Base-by-base conservation (phyloP, 257 asterid species). In the Striga asiatica region DNA sequence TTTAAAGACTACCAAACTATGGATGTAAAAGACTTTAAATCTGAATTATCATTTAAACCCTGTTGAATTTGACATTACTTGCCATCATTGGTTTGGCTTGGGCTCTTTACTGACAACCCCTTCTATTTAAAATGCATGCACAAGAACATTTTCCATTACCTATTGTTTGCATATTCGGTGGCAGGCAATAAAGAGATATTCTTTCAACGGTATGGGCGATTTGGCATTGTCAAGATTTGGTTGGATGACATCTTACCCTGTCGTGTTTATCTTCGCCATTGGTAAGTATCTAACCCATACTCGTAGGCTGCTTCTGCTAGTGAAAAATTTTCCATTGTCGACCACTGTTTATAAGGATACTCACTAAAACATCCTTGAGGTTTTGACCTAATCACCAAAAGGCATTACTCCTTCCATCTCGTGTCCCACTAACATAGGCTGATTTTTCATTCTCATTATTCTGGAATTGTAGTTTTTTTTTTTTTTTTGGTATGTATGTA, bases 241-340 rank as follows among this genome's bases (percentile, higher is more conserved):
- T 48, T 68, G 45, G 97, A 91, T 35, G 97, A 91, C 70, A 76
- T 91, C 67, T 67, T 87, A 68, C 98, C 97, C 22, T 92, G 98
- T 50, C 96, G 97, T 1, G 83, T 68, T 66, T 88, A 92, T 80
- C 78, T 92, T 28, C 85, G 97, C 22, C 98, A 88, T 69, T 92
- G 98, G 98, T 92, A 66, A 76, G 95, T 76, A 50, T 22, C n/a
- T 0, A n/a, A n/a, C n/a, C n/a, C n/a, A n/a, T n/a, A n/a, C n/a
- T n/a, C n/a, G n/a, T n/a, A n/a, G n/a, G n/a, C n/a, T n/a, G n/a
- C n/a, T n/a, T n/a, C n/a, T n/a, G n/a, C n/a, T n/a, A n/a, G n/a
- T n/a, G n/a, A n/a, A n/a, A n/a, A n/a, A n/a, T n/a, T n/a, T n/a
- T n/a, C n/a, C n/a, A n/a, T n/a, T n/a, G n/a, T n/a, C n/a, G n/a